phyloP scores from a whole-genome alignment of 192 early-diverging fungal species.

The Allomyces javanicus region DNA sequence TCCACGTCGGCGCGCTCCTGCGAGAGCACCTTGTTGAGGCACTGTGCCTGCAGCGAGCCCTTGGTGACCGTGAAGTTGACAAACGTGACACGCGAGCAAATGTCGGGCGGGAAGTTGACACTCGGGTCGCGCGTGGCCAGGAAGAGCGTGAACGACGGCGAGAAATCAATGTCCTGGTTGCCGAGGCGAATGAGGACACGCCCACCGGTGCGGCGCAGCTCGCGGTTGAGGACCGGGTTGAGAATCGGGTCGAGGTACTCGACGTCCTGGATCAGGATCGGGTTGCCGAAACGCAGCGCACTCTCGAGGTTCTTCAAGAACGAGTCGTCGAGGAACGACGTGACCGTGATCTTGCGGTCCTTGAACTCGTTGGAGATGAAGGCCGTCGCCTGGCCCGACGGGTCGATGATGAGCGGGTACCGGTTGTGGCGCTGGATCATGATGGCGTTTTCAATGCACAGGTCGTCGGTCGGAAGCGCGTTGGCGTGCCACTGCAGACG shows the following conservation, averaged over 20 bases:
- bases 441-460: slow-evolving; percentile 95
- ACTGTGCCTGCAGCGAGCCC: slow-evolving; percentile 88
- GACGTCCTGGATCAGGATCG: slow-evolving; percentile 89
- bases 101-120: slow-evolving; percentile 83
- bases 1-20: slow-evolving; percentile 92
- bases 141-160: slow-evolving; percentile 87
- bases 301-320: slow-evolving; percentile 95
- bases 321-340: slow-evolving; percentile 91
- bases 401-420: slow-evolving; percentile 96
- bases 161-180: slow-evolving; percentile 95
- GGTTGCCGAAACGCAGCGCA: slow-evolving; percentile 95
- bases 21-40: slow-evolving; percentile 86
- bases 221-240: slow-evolving; percentile 93
- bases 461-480: slow-evolving; percentile 65
- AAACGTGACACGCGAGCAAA: slow-evolving; percentile 92
- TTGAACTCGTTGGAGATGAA: slow-evolving; percentile 76
- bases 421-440: slow-evolving; percentile 88
- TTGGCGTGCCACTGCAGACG: slow-evolving; percentile 74
- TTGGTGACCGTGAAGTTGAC: slow-evolving; percentile 98
- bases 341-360: slow-evolving; percentile 71
- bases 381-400: slow-evolving; percentile 74
- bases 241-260: slow-evolving; percentile 94
- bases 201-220: slow-evolving; percentile 86
- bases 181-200: slow-evolving; percentile 91
- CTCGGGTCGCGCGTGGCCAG: slow-evolving; percentile 86